phyloP scores from a whole-genome alignment of 352 stramenopile genomes.

The Phytopythium helicoides region DNA sequence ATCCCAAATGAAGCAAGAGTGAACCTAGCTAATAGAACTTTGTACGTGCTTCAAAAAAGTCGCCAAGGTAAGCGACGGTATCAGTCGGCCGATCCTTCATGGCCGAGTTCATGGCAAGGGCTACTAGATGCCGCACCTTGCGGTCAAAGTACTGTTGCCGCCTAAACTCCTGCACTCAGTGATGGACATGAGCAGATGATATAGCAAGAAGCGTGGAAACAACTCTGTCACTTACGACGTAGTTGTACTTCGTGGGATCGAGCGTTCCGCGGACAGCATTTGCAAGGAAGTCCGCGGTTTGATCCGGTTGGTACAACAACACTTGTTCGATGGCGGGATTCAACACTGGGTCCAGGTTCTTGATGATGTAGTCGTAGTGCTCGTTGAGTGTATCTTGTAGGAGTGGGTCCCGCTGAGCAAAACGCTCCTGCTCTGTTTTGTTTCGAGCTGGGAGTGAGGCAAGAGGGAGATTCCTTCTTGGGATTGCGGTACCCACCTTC shows the following conservation, averaged over 20 bases:
- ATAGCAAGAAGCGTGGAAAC: not conserved
- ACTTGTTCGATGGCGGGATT: conserved; percentile 62
- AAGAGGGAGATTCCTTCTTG: too few relatives aligned
- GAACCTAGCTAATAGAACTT: conserved; percentile 77
- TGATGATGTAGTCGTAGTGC: conserved; percentile 72
- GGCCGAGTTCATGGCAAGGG: conserved; percentile 55
- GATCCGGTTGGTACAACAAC: conserved; percentile 73
- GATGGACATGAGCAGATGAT: not conserved
- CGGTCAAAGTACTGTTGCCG: conserved; percentile 73
- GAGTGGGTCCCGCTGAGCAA: conserved; percentile 43
- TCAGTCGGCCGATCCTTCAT: conserved; percentile 63
- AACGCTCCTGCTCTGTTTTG: conserved; percentile 70
- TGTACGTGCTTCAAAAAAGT: conserved; percentile 67
- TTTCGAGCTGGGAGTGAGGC: too few relatives aligned
- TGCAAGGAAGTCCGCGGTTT: conserved; percentile 65
- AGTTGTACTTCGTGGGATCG: conserved; percentile 74
- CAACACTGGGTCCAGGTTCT: conserved; percentile 62
- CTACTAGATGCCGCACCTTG: conserved; percentile 71
- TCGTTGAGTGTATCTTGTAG: conserved; percentile 47
- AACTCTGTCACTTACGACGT: conserved; percentile 36
- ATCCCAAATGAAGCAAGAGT: too few relatives aligned
- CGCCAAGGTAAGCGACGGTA: conserved; percentile 44
- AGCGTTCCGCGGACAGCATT: conserved; percentile 63
- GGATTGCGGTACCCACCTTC: too few relatives aligned
- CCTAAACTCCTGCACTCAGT: conserved; percentile 44